These are phyloP conservation scores for Naganishia albida DNA, from an alignment of 1,284 basidiomycete genomes.

Conservation along the genomic window DNA sequence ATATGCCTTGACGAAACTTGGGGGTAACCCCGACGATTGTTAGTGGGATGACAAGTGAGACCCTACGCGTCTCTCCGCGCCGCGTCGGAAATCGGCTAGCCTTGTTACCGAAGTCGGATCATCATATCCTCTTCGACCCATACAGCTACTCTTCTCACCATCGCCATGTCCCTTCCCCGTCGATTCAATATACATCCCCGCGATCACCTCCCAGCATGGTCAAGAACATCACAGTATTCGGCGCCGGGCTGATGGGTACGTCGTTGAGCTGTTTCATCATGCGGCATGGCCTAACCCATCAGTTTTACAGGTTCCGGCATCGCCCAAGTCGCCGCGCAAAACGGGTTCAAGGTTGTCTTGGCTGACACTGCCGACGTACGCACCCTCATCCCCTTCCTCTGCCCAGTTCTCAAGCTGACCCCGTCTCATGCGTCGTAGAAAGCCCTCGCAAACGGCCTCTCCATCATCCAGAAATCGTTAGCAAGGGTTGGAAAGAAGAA, in stretches of 20 bases:
- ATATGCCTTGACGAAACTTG: too few species aligned
- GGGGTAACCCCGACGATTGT: too few species aligned
- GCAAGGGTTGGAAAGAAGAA: slow-evolving; percentile 58
- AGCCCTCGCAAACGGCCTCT: slow-evolving; percentile 53
- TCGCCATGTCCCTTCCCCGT: too few species aligned
- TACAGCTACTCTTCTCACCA: too few species aligned
- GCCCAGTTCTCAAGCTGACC: neutral
- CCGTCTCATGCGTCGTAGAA: slow-evolving; percentile 4
- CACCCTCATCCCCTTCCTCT: slow-evolving; percentile 30
- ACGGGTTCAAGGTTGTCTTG: slow-evolving; percentile 54
- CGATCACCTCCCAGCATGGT: slow-evolving; percentile 36
- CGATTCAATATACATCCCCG: too few species aligned
- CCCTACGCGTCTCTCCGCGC: too few species aligned
- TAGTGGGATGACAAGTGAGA: too few species aligned
- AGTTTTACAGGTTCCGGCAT: slow-evolving; percentile 53
- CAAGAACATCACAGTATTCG: slow-evolving; percentile 54
- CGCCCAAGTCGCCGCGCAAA: slow-evolving; percentile 57
- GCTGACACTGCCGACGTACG: slow-evolving; percentile 55
- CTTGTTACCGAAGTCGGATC: too few species aligned
- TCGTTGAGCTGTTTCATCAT: neutral
- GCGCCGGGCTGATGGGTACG: slow-evolving; percentile 58
- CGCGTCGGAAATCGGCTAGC: too few species aligned
- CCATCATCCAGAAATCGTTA: slow-evolving; percentile 61
- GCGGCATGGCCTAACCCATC: neutral
- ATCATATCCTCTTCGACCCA: too few species aligned